These are phyloP conservation scores for Wickerhamiella bombiphila DNA, from an alignment of 805 yeast species.

Conservation along the genomic window DNA sequence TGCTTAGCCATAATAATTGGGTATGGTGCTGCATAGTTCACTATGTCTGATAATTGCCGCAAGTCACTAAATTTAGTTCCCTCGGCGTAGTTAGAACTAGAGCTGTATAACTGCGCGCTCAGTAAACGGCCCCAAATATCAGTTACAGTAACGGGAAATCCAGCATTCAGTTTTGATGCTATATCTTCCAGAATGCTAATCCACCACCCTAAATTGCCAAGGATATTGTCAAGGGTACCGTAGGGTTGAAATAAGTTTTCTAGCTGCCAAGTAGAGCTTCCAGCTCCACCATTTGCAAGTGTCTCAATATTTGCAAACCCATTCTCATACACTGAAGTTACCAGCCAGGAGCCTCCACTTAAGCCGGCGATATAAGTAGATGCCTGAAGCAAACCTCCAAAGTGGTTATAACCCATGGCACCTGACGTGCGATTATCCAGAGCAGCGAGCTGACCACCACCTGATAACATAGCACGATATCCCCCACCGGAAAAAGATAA, in stretches of 20 bases:
- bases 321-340: constrained; percentile 53
- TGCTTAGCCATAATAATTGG: constrained; percentile 43
- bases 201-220: constrained; percentile 33
- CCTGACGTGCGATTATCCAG: constrained; percentile 56
- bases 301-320: constrained; percentile 59
- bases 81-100: constrained; percentile 47
- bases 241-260: constrained; percentile 46
- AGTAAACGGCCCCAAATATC: constrained; percentile 76
- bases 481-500: constrained; percentile 74
- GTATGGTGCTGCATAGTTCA: constrained; percentile 52
- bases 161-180: constrained; percentile 41
- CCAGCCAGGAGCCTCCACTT: constrained; percentile 76
- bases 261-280: constrained; percentile 73
- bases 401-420: constrained; percentile 28
- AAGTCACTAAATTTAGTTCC: constrained; percentile 46
- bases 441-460: constrained; percentile 74
- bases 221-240: constrained; percentile 40
- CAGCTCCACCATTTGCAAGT: constrained; percentile 31
- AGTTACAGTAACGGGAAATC: constrained; percentile 51
- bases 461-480: constrained; percentile 72
- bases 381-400: constrained; percentile 64
- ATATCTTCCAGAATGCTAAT: constrained; percentile 36
- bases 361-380: constrained; percentile 61
- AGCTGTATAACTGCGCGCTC: constrained; percentile 55
- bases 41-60: constrained; percentile 45